Evolutionary conservation across 805 yeast species (phyloP).

Genomic region (Lipomyces sp.): DNA sequence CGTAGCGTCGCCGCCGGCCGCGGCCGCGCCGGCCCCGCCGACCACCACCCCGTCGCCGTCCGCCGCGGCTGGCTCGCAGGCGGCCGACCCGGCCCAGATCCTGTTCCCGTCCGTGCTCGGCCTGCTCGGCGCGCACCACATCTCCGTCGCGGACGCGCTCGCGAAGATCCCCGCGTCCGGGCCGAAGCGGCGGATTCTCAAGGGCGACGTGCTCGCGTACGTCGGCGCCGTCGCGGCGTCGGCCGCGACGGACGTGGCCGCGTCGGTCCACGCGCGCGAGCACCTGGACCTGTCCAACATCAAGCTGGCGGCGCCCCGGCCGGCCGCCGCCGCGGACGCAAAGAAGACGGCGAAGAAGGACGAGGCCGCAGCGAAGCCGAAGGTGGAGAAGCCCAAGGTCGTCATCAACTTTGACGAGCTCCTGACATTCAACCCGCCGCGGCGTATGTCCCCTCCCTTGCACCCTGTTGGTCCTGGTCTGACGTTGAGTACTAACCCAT

Average conservation of each 20-base stretch:
- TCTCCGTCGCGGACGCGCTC: constrained; percentile 69
- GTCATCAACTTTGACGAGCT: constrained; percentile 24
- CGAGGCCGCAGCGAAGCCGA: constrained; percentile 5
- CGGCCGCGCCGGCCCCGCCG: constrained; percentile 10
- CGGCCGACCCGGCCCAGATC: constrained; percentile 64
- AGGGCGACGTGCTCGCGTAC: constrained; percentile 87
- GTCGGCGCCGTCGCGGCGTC: constrained; percentile 67
- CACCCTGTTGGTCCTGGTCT: background rate
- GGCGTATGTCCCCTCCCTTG: constrained; percentile 13
- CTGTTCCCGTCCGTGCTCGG: constrained; percentile 76
- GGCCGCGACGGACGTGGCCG: constrained; percentile 52
- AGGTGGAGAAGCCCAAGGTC: constrained; percentile 29
- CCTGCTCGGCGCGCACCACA: constrained; percentile 57
- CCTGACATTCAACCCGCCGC: constrained; percentile 26
- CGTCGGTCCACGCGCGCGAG: constrained; percentile 53
- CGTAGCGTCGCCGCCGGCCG: too few species aligned
- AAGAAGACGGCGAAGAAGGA: constrained; percentile 20
- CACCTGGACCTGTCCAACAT: constrained; percentile 73
- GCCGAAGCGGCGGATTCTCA: constrained; percentile 78
- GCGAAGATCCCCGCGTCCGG: constrained; percentile 78
- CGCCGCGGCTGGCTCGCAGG: constrained; percentile 21
- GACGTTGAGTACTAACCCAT: background rate
- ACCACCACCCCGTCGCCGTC: constrained; percentile 4
- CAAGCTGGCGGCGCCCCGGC: constrained; percentile 33
- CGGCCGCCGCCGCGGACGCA: constrained; percentile 33